Evolutionary conservation across 2,329 filamentous ascomycete genomes (phyloP), one percentile per base, ranked within the genome.

Genomic region (Drechslera avenae): DNA sequence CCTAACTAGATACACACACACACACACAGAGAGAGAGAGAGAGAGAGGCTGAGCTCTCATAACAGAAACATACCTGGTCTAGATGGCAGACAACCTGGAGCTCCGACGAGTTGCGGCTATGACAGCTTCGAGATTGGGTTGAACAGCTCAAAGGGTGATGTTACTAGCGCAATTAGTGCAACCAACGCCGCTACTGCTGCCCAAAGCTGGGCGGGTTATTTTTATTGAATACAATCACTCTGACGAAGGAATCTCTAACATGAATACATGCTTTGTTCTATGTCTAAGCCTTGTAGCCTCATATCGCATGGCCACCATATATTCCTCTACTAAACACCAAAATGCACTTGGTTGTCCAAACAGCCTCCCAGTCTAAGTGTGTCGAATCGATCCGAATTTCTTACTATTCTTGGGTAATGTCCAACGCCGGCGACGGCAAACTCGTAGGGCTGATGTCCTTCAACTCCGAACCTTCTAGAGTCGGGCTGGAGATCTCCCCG

Each of bases 381-480:
- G 3, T 21, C n/a, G 12, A 3, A 16, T 18, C 30, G 17, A 18
- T 13, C 26, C 26, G 12, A 10, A 28, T 18, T 6, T 10, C 18
- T 10, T 30, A 18, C 13, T 44, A 14, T 28, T 46, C 43, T 39
- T 28, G 37, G 28, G 47, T 48, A 5, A 46, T 39, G 30, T 57
- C 54, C 39, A 59, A 33, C 33, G 40, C 57, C 10, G 56, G 54
- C 14, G 54, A 51, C 3, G 51, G 51, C 6, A 61, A 45, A 30
- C 28, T 39, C 14, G 41, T 19, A 13, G 48, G 52, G 18, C 48
- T 41, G 9, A 55, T 46, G 9, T 45, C 43, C 30, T 55, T 48
- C 26, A 45, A 17, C n/a, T 31, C 39, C 8, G 52, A 37, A 10
- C 33, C 10, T 13, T 48, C 39, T 14, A 32, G 13, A 10, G 44